phyloP scores from a whole-genome alignment of 202 grass and related monocot genomes.

The Schoenoplectus triqueter region DNA sequence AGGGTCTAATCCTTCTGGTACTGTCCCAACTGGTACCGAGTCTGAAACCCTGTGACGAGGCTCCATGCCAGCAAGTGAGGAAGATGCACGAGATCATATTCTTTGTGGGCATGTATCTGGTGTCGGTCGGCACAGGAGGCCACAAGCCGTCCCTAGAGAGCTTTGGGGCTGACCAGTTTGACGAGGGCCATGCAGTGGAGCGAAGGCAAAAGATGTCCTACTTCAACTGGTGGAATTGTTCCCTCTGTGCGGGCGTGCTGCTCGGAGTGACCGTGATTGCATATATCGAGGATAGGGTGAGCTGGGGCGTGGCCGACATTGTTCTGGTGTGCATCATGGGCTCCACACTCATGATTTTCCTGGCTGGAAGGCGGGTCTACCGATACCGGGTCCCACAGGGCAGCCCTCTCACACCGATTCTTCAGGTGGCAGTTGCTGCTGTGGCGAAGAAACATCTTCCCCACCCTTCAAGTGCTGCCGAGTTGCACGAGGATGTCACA shows the following conservation, averaged over 20 bases:
- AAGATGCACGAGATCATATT: conserved; percentile 62
- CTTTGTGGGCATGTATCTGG: conserved; percentile 65
- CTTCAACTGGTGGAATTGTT: conserved; percentile 98
- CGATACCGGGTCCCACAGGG: conserved; percentile 61
- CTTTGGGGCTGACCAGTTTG: conserved; percentile 95
- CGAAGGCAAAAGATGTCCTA: conserved; percentile 89
- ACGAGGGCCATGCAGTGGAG: conserved; percentile 59
- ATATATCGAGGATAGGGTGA: conserved; percentile 59
- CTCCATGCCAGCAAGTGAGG: conserved; percentile 34
- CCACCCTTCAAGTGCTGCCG: conserved; percentile 38
- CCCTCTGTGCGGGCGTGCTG: conserved; percentile 60
- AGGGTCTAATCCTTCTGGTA: conserved; percentile 63
- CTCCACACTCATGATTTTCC: conserved; percentile 55
- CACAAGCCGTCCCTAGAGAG: conserved; percentile 91
- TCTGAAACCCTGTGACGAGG: conserved; percentile 31
- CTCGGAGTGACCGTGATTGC: conserved; percentile 68
- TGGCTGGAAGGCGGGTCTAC: conserved; percentile 51
- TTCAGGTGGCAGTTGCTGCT: conserved; percentile 60
- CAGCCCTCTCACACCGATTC: conserved; percentile 62
- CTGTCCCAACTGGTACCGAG: conserved; percentile 55
- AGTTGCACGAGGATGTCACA: conserved; percentile 55
- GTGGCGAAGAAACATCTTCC: conserved; percentile 53
- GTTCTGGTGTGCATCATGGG: conserved; percentile 65
- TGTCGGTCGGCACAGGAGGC: conserved; percentile 72
- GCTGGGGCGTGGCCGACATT: conserved; percentile 65